Percentiles rank a stretch among this genome's conserved stretches.
These are phyloP conservation scores for Saitozyma podzolica DNA, from an alignment of 768 basidiomycete genomes.

Conservation along the genomic window DNA sequence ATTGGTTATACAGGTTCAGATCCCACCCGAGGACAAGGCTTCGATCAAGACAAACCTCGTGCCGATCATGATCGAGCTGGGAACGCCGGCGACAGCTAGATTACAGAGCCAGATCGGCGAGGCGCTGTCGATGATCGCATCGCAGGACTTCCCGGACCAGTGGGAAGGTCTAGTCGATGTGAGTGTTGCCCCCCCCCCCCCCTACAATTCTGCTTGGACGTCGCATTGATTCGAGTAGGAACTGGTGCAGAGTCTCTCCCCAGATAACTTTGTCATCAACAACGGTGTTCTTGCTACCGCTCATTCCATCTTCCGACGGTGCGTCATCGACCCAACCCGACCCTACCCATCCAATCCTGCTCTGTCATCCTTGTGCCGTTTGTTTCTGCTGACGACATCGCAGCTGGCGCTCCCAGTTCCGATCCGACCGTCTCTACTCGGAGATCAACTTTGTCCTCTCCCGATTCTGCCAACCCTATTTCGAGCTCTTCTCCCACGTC, in stretches of 20 bases:
- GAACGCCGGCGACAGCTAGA: conserved; percentile 59
- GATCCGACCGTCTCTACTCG: conserved; percentile 79
- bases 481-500: conserved; percentile 68
- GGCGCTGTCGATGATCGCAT: conserved; percentile 85
- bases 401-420: conserved; percentile 86
- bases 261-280: conserved; percentile 78
- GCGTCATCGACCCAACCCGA: conserved; percentile 8
- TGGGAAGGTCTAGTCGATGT: conserved; percentile 92
- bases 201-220: not conserved
- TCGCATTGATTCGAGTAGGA: conserved; percentile 59
- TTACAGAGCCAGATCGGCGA: conserved; percentile 80
- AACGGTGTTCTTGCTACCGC: conserved; percentile 89
- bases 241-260: conserved; percentile 79
- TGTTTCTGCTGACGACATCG: conserved; percentile 23
- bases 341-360: not conserved
- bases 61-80: conserved; percentile 85
- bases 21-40: conserved; percentile 70
- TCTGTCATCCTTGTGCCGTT: not conserved
- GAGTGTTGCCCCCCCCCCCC: conserved; percentile 50
- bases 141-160: conserved; percentile 81
- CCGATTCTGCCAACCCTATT: conserved; percentile 80
- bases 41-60: conserved; percentile 75
- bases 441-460: conserved; percentile 88
- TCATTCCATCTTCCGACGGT: conserved; percentile 82
- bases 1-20: conserved; percentile 32